Conservation (phyloP, 1,139 yeast species). For the Meyerozyma carpophila region DNA sequence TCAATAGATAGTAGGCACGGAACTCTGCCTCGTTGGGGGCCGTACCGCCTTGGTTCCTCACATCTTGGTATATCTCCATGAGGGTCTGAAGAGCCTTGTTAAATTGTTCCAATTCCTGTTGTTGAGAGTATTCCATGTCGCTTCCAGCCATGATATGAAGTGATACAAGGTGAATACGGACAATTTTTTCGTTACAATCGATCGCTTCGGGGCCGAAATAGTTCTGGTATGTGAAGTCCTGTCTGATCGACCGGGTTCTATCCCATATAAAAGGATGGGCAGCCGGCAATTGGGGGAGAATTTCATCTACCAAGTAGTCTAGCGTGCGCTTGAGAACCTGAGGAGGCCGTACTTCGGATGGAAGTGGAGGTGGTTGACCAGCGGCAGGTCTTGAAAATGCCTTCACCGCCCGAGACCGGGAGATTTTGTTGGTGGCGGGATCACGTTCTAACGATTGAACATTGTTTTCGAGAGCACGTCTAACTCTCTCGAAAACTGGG, state of each 20-base stretch:
- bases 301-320: constrained; percentile 60
- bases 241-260: constrained; percentile 94
- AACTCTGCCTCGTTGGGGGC: constrained; percentile 92
- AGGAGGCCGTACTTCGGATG: constrained; percentile 97
- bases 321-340: constrained; percentile 59
- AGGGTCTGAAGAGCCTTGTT: constrained; percentile 88
- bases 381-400: constrained; percentile 98
- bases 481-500: constrained; percentile 85
- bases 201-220: constrained; percentile 91
- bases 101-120: constrained; percentile 92
- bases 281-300: constrained; percentile 67
- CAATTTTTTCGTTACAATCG: constrained; percentile 89
- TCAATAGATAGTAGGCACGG: constrained; percentile 77
- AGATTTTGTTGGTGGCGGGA: constrained; percentile 55
- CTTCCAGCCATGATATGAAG: constrained; percentile 84
- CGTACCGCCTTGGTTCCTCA: constrained; percentile 59
- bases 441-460: constrained; percentile 77
- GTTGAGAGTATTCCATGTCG: constrained; percentile 74
- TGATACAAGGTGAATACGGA: constrained; percentile 77
- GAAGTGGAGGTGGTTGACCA: constrained; percentile 96
- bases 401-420: constrained; percentile 67
- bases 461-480: constrained; percentile 84
- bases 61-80: constrained; percentile 81
- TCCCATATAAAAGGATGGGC: constrained; percentile 97
- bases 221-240: constrained; percentile 94